These are phyloP conservation scores for Apiospora kogelbergensis DNA, from an alignment of 2,329 filamentous ascomycete species.

Conservation along the genomic window DNA sequence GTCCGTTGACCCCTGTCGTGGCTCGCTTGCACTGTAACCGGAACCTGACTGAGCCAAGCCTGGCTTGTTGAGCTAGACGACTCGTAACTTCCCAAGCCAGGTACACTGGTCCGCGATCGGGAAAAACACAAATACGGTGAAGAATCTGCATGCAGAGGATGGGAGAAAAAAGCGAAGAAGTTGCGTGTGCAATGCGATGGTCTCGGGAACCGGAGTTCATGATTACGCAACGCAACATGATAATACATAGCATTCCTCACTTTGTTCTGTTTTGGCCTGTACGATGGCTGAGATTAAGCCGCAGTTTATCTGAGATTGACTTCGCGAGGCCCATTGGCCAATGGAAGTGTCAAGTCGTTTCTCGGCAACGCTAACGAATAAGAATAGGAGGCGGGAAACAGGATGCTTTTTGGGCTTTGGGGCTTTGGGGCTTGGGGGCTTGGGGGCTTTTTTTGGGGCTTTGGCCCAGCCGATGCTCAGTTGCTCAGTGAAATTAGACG, in stretches of 20 bases:
- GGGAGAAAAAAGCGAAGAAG: background rate
- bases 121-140: background rate
- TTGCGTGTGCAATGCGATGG: no score
- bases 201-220: no score
- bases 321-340: background rate
- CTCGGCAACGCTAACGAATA: background rate
- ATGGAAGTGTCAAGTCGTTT: background rate
- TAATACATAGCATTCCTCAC: background rate
- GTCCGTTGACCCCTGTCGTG: background rate
- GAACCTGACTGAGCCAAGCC: background rate
- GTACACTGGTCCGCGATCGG: background rate
- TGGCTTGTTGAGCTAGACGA: slow-evolving; percentile 3
- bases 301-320: slow-evolving; percentile 5
- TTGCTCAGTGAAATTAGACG: background rate
- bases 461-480: no score
- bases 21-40: background rate
- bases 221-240: no score
- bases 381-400: background rate
- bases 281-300: background rate
- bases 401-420: background rate
- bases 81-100: background rate
- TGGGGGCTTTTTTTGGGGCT: no score
- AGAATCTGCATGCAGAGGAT: background rate
- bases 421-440: no score
- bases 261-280: background rate